Evolutionary conservation across 164 flowering plant genomes (phyloP).

Genomic region (Aristolochia californica): DNA sequence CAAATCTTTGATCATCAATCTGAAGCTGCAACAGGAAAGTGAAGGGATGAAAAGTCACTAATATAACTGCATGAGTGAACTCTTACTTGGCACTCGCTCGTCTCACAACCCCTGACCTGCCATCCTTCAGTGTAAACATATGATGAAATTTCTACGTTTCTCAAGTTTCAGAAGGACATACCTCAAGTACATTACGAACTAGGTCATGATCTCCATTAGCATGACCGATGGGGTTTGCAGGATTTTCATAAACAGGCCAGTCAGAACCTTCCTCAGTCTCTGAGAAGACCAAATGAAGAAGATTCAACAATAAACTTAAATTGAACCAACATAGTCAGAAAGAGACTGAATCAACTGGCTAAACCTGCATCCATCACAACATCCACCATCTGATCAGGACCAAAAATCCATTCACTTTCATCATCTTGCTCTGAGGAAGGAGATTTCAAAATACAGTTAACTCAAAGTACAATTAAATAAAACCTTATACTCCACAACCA

Average conservation of each 20-base stretch:
- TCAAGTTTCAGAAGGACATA: constrained; percentile 9
- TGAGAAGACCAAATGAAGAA: constrained; percentile 10
- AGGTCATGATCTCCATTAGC: constrained; percentile 79
- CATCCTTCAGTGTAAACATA: too few relatives aligned
- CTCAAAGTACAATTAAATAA: not conserved
- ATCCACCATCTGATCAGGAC: constrained; percentile 58
- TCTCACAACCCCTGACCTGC: too few relatives aligned
- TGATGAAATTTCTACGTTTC: too few relatives aligned
- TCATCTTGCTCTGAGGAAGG: constrained; percentile 38
- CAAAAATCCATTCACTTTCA: constrained; percentile 71
- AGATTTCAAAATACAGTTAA: not conserved
- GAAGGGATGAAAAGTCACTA: not conserved
- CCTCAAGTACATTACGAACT: constrained; percentile 62
- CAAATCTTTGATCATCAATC: constrained; percentile 70
- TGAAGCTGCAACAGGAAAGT: constrained; percentile 45
- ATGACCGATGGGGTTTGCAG: constrained; percentile 48
- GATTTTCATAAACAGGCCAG: constrained; percentile 33
- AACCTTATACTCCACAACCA: not conserved
- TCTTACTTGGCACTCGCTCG: too few relatives aligned
- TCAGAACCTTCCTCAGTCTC: constrained; percentile 40
- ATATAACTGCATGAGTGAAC: not conserved
- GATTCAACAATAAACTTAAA: not conserved
- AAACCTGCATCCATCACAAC: constrained; percentile 22
- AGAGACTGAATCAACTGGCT: constrained; percentile 1
- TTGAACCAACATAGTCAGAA: not conserved